Percentiles rank a stretch among this genome's conserved stretches.
Conservation (phyloP, 2,329 filamentous ascomycete genomes). For the Talaromyces verruculosus region DNA sequence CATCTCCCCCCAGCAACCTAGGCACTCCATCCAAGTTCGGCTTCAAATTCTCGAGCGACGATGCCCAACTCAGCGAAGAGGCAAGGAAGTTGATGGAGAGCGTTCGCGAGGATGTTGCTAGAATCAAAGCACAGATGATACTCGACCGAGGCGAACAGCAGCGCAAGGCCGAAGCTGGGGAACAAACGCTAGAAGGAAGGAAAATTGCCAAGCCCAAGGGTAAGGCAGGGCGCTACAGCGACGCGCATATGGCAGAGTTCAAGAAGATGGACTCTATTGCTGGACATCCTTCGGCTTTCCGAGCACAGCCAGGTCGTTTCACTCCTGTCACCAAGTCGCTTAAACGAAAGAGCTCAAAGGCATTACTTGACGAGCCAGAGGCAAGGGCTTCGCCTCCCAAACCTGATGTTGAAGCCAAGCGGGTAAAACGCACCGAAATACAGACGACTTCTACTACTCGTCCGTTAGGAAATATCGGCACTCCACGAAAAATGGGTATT, state of each 20-base stretch:
- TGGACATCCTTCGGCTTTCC: slow-evolving; percentile 74
- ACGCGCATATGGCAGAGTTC: slow-evolving; percentile 82
- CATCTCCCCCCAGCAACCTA: slow-evolving; percentile 37
- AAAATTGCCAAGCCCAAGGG: slow-evolving; percentile 79
- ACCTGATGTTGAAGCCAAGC: slow-evolving; percentile 59
- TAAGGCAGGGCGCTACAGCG: slow-evolving; percentile 76
- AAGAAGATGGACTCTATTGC: slow-evolving; percentile 98
- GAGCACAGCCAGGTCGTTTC: slow-evolving; percentile 49
- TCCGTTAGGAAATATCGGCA: slow-evolving; percentile 21
- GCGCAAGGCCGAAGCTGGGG: slow-evolving; percentile 47
- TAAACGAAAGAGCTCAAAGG: slow-evolving; percentile 60
- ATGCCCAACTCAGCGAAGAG: slow-evolving; percentile 48
- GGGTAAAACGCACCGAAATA: slow-evolving; percentile 63
- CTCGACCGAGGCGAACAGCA: slow-evolving; percentile 60
- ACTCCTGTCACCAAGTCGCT: slow-evolving; percentile 44
- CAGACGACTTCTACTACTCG: slow-evolving; percentile 70
- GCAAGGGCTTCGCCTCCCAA: slow-evolving; percentile 44
- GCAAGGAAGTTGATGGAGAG: slow-evolving; percentile 63
- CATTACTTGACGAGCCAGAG: slow-evolving; percentile 63
- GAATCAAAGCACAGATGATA: slow-evolving; percentile 67
- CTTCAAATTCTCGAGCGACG: slow-evolving; percentile 47
- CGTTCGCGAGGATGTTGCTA: slow-evolving; percentile 68
- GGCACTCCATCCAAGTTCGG: slow-evolving; percentile 47
- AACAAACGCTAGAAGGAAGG: slow-evolving; percentile 53
- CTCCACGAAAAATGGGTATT: slow-evolving; percentile 28